Conservation (phyloP, 2,329 filamentous ascomycete genomes). For the Verticillium klebahnii region DNA sequence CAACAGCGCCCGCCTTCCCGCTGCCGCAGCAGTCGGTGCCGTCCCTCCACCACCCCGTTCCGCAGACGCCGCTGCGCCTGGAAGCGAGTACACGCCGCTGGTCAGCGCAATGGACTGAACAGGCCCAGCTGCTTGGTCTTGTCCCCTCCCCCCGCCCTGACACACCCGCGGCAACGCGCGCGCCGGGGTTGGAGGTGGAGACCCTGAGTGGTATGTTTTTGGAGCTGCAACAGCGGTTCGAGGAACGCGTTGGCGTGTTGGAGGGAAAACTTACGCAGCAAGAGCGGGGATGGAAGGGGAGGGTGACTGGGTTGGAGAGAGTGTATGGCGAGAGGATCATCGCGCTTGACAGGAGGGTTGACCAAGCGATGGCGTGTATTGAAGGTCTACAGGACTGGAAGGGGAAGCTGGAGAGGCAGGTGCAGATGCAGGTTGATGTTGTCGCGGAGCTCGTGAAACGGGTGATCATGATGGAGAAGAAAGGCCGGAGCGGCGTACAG, state of each 20-base stretch:
- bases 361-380: not conserved
- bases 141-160: not conserved
- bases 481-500: not conserved
- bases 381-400: not conserved
- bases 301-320: not conserved
- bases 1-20: not conserved
- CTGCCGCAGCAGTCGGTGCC: not conserved
- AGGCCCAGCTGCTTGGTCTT: not conserved
- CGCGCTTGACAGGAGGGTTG: not conserved
- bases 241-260: not conserved
- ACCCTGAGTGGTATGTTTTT: not conserved
- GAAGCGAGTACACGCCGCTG: not conserved
- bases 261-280: not conserved
- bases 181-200: not conserved
- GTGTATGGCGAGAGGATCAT: not conserved
- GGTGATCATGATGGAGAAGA: not conserved
- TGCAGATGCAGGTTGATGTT: slow-evolving; percentile 6
- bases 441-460: not conserved
- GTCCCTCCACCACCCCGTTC: not conserved
- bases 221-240: not conserved
- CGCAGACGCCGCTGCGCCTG: not conserved
- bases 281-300: not conserved
- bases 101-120: not conserved
- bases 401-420: not conserved
- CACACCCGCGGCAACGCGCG: not conserved